A percentile compares a stretch with the other conserved stretches of the same genome.
These are phyloP conservation scores for Mortierella sp. DNA, from an alignment of 371 early-diverging fungal species.

Conservation along the genomic window DNA sequence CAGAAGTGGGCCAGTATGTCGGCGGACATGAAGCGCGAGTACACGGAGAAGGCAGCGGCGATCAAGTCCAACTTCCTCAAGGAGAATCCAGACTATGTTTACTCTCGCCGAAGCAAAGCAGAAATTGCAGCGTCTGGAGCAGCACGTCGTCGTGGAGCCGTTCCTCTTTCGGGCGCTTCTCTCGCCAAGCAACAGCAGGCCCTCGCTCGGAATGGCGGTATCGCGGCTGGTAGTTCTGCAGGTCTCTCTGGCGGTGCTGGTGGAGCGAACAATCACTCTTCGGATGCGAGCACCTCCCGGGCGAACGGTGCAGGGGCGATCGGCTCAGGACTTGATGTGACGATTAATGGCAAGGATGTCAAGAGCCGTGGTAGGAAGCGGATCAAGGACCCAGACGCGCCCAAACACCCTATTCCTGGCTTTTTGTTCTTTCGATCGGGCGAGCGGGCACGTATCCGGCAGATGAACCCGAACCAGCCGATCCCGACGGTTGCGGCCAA, in stretches of 20 bases:
- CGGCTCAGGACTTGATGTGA: constrained; percentile 9
- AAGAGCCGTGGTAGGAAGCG: constrained; percentile 66
- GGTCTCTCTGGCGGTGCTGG: not conserved
- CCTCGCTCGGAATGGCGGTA: not conserved
- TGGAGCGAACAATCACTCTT: not conserved
- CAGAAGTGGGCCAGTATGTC: constrained; percentile 65
- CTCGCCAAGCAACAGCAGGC: constrained; percentile 38
- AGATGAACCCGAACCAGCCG: constrained; percentile 70
- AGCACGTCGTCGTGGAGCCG: constrained; percentile 30
- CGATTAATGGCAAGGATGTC: constrained; percentile 52
- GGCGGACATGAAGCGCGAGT: constrained; percentile 46
- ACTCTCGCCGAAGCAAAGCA: constrained; percentile 74
- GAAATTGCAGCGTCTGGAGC: constrained; percentile 68
- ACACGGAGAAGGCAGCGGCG: constrained; percentile 40
- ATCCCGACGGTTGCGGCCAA: constrained; percentile 75
- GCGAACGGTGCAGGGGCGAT: constrained; percentile 18
- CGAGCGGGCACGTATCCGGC: constrained; percentile 70
- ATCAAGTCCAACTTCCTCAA: constrained; percentile 72
- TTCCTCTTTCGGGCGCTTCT: not conserved
- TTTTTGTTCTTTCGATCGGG: constrained; percentile 77
- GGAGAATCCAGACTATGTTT: constrained; percentile 73
- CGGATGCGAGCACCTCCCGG: not conserved
- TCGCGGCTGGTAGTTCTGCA: not conserved
- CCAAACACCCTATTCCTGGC: constrained; percentile 85
- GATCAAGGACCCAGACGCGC: constrained; percentile 74